phyloP scores from a whole-genome alignment of 352 stramenopile species.

The Globisporangium orthogonon region DNA sequence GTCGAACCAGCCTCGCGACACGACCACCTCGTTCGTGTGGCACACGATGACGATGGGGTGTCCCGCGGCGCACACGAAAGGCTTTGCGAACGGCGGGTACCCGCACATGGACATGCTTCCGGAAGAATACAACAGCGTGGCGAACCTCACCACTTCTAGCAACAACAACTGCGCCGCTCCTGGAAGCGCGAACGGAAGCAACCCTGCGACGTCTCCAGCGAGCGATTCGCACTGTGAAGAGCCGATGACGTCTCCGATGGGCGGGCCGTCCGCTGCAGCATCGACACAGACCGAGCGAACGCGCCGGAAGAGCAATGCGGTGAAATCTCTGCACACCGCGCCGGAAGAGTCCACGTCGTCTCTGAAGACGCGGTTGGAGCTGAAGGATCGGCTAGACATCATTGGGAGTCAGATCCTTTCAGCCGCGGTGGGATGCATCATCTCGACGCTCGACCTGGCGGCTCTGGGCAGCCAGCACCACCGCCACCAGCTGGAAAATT shows the following conservation, averaged over 20 bases:
- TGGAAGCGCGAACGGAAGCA: constrained; percentile 1
- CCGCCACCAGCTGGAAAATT: constrained; percentile 45
- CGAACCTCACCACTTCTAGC: not conserved
- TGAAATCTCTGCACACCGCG: constrained; percentile 4
- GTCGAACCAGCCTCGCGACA: constrained; percentile 7
- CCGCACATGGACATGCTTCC: constrained; percentile 15
- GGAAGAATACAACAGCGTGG: not conserved
- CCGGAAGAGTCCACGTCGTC: constrained; percentile 36
- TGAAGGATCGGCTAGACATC: constrained; percentile 64
- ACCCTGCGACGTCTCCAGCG: constrained; percentile 19
- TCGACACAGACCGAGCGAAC: constrained; percentile 20
- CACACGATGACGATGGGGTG: constrained; percentile 87
- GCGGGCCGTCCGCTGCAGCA: constrained; percentile 12
- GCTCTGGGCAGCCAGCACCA: constrained; percentile 48
- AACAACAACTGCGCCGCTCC: not conserved
- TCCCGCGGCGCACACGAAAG: constrained; percentile 72
- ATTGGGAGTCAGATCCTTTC: constrained; percentile 75
- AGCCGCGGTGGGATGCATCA: constrained; percentile 53
- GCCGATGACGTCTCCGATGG: constrained; percentile 22
- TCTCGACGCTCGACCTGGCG: constrained; percentile 63
- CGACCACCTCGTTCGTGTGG: constrained; percentile 42
- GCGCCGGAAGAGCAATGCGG: constrained; percentile 15
- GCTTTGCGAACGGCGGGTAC: constrained; percentile 67
- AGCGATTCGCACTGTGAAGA: constrained; percentile 27
- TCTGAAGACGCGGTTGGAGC: constrained; percentile 62